These are phyloP conservation scores for Trichophyton verrucosum DNA, from an alignment of 2,329 filamentous ascomycete species.

Conservation along the genomic window DNA sequence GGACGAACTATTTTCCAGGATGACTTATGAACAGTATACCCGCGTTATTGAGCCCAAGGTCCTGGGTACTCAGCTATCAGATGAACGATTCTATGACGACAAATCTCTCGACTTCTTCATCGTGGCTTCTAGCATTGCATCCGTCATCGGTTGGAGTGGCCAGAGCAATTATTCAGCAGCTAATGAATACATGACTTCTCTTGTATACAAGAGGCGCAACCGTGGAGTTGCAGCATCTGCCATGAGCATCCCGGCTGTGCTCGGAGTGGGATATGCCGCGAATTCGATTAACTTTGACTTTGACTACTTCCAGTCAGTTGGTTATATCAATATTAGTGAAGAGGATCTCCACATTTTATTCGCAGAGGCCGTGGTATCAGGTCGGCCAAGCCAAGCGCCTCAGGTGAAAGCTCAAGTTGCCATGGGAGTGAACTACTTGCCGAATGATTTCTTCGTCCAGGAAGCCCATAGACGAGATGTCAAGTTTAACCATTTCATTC, in stretches of 20 bases:
- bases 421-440: background rate
- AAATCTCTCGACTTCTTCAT: slow-evolving; percentile 12
- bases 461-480: background rate
- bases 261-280: slow-evolving; percentile 6
- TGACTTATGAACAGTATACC: slow-evolving; percentile 22
- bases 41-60: slow-evolving; percentile 30
- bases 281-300: slow-evolving; percentile 4
- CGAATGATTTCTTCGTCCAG: background rate
- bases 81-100: slow-evolving; percentile 13
- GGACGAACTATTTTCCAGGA: slow-evolving; percentile 24
- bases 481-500: background rate
- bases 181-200: slow-evolving; percentile 32
- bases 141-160: slow-evolving; percentile 23
- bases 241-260: slow-evolving; percentile 6
- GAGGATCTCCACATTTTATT: slow-evolving; percentile 42
- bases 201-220: slow-evolving; percentile 15
- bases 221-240: slow-evolving; percentile 7
- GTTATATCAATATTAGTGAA: slow-evolving; percentile 27
- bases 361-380: slow-evolving; percentile 38
- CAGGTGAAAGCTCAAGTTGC: background rate
- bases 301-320: background rate
- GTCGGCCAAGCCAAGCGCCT: slow-evolving; percentile 20
- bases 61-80: slow-evolving; percentile 21
- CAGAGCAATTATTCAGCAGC: slow-evolving; percentile 31
- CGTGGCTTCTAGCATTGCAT: slow-evolving; percentile 13